Percentiles rank a stretch among this genome's conserved stretches.
Evolutionary conservation across 768 basidiomycete genomes (phyloP).

Genomic region (Agaricus subrufescens): DNA sequence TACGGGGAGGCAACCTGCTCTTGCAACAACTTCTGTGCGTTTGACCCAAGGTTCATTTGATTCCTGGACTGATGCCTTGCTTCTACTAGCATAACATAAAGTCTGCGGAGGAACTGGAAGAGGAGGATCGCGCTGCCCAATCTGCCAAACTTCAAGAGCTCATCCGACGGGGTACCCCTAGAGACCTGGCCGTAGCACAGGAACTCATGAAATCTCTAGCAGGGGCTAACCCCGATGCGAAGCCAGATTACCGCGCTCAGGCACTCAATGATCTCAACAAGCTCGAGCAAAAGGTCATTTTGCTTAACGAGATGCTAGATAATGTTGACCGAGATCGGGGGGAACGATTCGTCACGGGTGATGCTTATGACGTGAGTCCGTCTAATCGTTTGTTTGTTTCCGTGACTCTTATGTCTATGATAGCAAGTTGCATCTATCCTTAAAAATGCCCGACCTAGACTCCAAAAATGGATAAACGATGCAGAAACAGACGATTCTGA

Average conservation of each 20-base stretch:
- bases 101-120: slow-evolving; percentile 93
- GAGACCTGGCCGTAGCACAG: slow-evolving; percentile 92
- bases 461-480: slow-evolving; percentile 98
- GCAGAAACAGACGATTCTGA: slow-evolving; percentile 87
- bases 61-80: not conserved
- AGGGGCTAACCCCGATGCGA: slow-evolving; percentile 91
- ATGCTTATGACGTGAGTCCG: slow-evolving; percentile 81
- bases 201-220: slow-evolving; percentile 96
- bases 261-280: slow-evolving; percentile 89
- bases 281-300: slow-evolving; percentile 89
- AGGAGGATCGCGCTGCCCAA: slow-evolving; percentile 92
- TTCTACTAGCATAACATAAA: slow-evolving; percentile 66
- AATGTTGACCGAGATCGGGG: slow-evolving; percentile 71
- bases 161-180: slow-evolving; percentile 91
- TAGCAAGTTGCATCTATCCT: slow-evolving; percentile 90
- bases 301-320: slow-evolving; percentile 97
- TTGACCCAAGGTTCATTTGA: not conserved
- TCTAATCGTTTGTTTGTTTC: not conserved
- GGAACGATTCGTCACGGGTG: slow-evolving; percentile 82
- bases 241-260: slow-evolving; percentile 91
- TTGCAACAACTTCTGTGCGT: slow-evolving; percentile 40
- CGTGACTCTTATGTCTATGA: slow-evolving; percentile 1
- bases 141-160: slow-evolving; percentile 98
- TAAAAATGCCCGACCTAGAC: slow-evolving; percentile 78
- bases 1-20: slow-evolving; percentile 22